Evolutionary conservation across 2,329 filamentous ascomycete species (phyloP).

Genomic region (Periconia sp.): DNA sequence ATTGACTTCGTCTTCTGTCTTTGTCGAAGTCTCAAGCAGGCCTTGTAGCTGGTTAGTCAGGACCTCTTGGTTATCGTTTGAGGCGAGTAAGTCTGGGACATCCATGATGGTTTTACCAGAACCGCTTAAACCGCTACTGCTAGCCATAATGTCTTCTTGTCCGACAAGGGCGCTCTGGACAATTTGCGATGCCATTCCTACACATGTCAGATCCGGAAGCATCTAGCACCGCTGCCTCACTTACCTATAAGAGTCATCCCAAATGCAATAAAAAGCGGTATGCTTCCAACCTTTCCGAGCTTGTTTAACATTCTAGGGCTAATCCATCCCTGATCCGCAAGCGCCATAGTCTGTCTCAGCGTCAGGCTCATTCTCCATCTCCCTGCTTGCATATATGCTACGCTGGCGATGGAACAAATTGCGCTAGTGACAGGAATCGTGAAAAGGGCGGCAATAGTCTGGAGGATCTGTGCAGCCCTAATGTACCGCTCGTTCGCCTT

Average conservation of each 20-base stretch:
- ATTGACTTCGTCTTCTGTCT: neutral
- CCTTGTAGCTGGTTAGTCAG: neutral
- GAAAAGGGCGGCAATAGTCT: slow-evolving; percentile 11
- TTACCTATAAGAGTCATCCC: slow-evolving; percentile 15
- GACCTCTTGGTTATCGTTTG: too few species aligned
- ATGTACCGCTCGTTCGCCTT: slow-evolving; percentile 16
- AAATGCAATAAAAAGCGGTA: slow-evolving; percentile 13
- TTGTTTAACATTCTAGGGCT: slow-evolving; percentile 4
- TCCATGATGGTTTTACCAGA: too few species aligned
- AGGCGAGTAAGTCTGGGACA: too few species aligned
- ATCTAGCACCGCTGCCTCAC: neutral
- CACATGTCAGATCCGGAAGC: too few species aligned
- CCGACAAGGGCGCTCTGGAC: slow-evolving; percentile 4
- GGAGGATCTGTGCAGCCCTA: slow-evolving; percentile 5
- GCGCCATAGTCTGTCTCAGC: slow-evolving; percentile 13
- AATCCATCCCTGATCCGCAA: slow-evolving; percentile 18
- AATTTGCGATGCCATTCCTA: neutral
- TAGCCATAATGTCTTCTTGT: slow-evolving; percentile 1
- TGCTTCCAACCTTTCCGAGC: slow-evolving; percentile 9
- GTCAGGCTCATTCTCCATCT: slow-evolving; percentile 7
- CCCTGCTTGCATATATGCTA: slow-evolving; percentile 18
- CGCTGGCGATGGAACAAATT: slow-evolving; percentile 16
- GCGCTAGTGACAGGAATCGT: slow-evolving; percentile 17
- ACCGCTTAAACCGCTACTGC: too few species aligned
- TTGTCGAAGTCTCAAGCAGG: neutral